Evolutionary conservation across 441 rosid genomes (phyloP), one percentile per base, ranked within the genome.

Genomic region (Viola pubescens): DNA sequence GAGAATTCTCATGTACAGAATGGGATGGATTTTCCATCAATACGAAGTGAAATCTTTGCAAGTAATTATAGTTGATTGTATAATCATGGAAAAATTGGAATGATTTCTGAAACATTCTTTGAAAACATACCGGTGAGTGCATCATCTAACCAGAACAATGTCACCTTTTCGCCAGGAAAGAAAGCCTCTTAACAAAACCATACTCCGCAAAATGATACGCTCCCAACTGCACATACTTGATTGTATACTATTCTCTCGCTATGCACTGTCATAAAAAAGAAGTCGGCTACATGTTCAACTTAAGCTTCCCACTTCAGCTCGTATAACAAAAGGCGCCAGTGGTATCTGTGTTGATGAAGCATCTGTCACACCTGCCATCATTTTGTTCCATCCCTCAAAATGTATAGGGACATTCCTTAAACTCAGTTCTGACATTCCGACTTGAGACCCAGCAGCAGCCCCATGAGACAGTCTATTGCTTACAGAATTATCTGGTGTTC

Each of bases 231-330:
- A 58, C 57, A 7, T 57, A 48, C 14, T 61, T 56, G 42, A 62
- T 41, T 62, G 34, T 63, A 57, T 73, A 55, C 61, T 9, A 53
- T 47, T 63, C 59, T 48, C 54, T 50, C 7, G 57, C 37, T 54
- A 63, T 14, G 14, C 42, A 44, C 52, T 38, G 48, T 45, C 41
- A 67, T 10, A 16, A 60, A 7, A n/a, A 9, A 34, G 48, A 52
- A 37, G 14, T 37, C 1, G 58, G 13, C 41, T 9, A 43, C 12
- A 19, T 42, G 14, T 63, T 68, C 64, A 77, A 78, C 82, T 77
- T 70, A 76, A 70, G 67, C 82, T 62, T 64, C 78, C 70, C 9
- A 73, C 79, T 71, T 78, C 79, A 70, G 84, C 73, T 70, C 73
- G 75, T 67, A 78, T 67, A 37, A 79, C 67, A 70, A 73, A 81